Base-by-base conservation (phyloP, 768 basidiomycete species). In the Pleurotus sapidus region DNA sequence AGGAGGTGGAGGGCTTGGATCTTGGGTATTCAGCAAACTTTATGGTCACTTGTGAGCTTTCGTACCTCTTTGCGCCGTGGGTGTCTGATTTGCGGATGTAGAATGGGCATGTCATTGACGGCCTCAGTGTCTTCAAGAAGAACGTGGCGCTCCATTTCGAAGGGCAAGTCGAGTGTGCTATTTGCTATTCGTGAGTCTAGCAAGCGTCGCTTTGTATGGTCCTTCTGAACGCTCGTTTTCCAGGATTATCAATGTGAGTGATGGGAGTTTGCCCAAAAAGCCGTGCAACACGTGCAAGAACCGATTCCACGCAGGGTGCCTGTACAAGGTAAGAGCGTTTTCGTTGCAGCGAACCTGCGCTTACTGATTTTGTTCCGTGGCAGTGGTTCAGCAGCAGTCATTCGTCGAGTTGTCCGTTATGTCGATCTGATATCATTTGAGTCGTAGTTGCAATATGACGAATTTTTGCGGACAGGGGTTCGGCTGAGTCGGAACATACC, bases 261-360 rank as follows among this genome's bases (percentile, higher is more conserved):
- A 20, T 20, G 20, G 20, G 0, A 87, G 82, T 49, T 3, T 20
- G 20, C 20, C 20, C 20, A 20, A 84, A 64, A 95, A 95, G 65
- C 87, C 92, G 1, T 99, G 96, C 75, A 88, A 84, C 71, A 97
- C 94, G 1, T 97, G 95, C 73, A 93, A 91, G 72, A 97, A 97
- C 68, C 79, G 89, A 42, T 98, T 96, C 81, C 95, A 97, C 68
- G 87, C 93, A 0, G 86, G 83, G 18, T 98, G 95, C 74, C 71
- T 98, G 60, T 97, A 89, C 77, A 95, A 96, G 78, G 91, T 85
- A 47, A 49, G 79, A 66, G 15, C 8, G 27, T 20, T 20, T 20
- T 20, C 5, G 27, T 6, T 8, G 27, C 8, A 5, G 27, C 27
- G 6, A 30, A 8, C 8, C 27, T 30, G 27, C 20, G 20, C 20